These are phyloP conservation scores for Uronychia setigera DNA, from an alignment of 73 alveolate genomes.

Conservation along the genomic window DNA sequence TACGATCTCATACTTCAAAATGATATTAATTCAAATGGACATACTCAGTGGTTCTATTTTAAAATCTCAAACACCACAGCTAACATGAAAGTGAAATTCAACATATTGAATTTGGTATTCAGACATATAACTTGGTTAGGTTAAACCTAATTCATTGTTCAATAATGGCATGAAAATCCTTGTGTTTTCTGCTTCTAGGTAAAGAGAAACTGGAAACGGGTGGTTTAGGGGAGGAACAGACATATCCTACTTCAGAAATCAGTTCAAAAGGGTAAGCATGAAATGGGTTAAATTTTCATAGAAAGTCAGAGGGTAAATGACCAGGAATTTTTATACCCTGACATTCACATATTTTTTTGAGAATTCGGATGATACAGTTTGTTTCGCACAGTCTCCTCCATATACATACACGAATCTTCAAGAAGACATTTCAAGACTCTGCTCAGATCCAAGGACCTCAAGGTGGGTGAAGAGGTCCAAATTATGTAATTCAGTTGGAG, in stretches of 20 bases:
- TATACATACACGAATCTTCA: conserved; percentile 86
- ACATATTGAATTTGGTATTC: conserved; percentile 65
- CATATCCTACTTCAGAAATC: conserved; percentile 55
- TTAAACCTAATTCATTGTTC: conserved; percentile 78
- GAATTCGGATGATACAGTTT: conserved; percentile 91
- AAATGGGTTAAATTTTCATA: conserved; percentile 38
- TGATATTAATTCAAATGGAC: conserved; percentile 88
- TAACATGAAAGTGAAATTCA: conserved; percentile 61
- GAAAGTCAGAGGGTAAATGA: background rate
- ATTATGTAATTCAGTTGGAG: conserved; percentile 85
- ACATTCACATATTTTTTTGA: conserved; percentile 87
- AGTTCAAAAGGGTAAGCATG: conserved; percentile 45
- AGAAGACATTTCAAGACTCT: conserved; percentile 67
- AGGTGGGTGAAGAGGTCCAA: conserved; percentile 47
- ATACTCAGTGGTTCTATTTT: conserved; percentile 90
- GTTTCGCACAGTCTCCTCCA: conserved; percentile 96
- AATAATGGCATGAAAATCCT: conserved; percentile 94
- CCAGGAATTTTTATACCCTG: conserved; percentile 76
- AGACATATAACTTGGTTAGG: background rate
- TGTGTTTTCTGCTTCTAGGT: conserved; percentile 59
- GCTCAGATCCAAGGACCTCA: conserved; percentile 36
- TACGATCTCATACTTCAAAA: conserved; percentile 77
- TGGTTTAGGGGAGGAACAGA: conserved; percentile 67
- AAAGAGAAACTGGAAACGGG: conserved; percentile 52
- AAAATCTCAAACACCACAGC: conserved; percentile 58